Conservation (phyloP, 306 rosid species). For the Cucurbita moschata region DNA sequence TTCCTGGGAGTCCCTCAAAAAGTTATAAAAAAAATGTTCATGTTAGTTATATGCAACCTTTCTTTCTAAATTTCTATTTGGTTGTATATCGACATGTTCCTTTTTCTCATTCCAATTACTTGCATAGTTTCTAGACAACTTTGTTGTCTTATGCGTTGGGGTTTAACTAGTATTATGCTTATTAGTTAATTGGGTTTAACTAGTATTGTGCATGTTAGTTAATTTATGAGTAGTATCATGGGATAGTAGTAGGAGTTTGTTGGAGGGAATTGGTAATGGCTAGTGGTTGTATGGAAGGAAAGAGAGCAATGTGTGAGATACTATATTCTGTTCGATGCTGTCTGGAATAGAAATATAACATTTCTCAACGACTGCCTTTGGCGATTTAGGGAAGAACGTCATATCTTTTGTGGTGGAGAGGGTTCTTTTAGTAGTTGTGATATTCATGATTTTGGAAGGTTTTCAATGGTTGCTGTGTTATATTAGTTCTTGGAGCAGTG, state of each 20-base stretch:
- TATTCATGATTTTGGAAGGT: background rate
- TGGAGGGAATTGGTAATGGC: background rate
- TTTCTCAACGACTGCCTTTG: background rate
- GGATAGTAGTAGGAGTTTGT: background rate
- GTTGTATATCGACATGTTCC: background rate
- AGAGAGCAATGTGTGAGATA: background rate
- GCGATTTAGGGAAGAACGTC: background rate
- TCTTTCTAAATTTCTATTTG: background rate
- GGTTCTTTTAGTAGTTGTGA: background rate
- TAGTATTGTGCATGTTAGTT: background rate
- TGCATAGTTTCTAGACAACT: background rate
- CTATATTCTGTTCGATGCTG: background rate
- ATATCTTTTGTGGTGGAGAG: background rate
- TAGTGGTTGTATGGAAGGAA: background rate
- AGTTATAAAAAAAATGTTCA: slow-evolving; percentile 27
- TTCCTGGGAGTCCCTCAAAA: slow-evolving; percentile 53
- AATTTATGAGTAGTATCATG: background rate
- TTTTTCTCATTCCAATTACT: background rate
- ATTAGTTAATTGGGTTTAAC: background rate
- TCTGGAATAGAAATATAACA: background rate
- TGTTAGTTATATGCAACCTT: slow-evolving; percentile 28
- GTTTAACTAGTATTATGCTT: background rate
- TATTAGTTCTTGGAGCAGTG: background rate
- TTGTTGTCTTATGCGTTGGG: background rate
- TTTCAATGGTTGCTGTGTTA: background rate